Conservation (phyloP, 495 filamentous ascomycete species). For the Lophiostoma macrostomum region DNA sequence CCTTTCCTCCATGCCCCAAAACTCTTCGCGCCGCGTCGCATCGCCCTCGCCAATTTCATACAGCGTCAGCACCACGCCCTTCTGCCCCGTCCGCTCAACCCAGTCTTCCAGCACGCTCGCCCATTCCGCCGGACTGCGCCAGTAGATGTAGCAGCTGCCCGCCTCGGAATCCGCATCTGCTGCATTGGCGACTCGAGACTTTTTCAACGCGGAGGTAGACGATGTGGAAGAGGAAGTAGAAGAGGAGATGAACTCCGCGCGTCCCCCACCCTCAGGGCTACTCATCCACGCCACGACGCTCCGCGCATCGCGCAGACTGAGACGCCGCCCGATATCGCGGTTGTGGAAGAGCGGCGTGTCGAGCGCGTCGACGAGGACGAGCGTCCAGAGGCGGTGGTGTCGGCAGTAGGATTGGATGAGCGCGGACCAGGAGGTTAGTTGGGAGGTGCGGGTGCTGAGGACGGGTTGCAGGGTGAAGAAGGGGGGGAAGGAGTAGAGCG, state of each 20-base stretch:
- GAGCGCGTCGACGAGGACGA: slow-evolving; percentile 62
- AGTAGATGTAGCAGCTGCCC: slow-evolving; percentile 62
- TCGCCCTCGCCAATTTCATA: slow-evolving; percentile 74
- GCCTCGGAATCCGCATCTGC: slow-evolving; percentile 29
- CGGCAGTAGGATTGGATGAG: slow-evolving; percentile 83
- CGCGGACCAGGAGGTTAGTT: slow-evolving; percentile 79
- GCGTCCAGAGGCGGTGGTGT: slow-evolving; percentile 66
- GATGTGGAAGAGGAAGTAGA: too few species aligned
- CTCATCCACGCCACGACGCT: slow-evolving; percentile 73
- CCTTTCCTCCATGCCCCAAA: slow-evolving; percentile 82
- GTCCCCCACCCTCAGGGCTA: slow-evolving; percentile 56
- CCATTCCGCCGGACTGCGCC: slow-evolving; percentile 73
- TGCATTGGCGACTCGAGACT: too few species aligned
- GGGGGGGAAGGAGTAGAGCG: slow-evolving; percentile 62
- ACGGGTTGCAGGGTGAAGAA: slow-evolving; percentile 82
- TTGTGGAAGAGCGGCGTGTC: slow-evolving; percentile 61
- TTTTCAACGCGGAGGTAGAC: neutral
- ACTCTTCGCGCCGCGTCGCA: slow-evolving; percentile 62
- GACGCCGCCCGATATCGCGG: slow-evolving; percentile 48
- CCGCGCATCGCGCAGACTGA: slow-evolving; percentile 61
- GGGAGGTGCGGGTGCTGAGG: slow-evolving; percentile 66
- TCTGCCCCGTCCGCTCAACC: slow-evolving; percentile 73
- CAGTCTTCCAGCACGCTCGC: slow-evolving; percentile 52
- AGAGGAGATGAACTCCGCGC: slow-evolving; percentile 68
- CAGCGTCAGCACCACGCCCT: slow-evolving; percentile 67